phyloP scores from a whole-genome alignment of 139 green algal species.

The Medakamo hakoo region DNA sequence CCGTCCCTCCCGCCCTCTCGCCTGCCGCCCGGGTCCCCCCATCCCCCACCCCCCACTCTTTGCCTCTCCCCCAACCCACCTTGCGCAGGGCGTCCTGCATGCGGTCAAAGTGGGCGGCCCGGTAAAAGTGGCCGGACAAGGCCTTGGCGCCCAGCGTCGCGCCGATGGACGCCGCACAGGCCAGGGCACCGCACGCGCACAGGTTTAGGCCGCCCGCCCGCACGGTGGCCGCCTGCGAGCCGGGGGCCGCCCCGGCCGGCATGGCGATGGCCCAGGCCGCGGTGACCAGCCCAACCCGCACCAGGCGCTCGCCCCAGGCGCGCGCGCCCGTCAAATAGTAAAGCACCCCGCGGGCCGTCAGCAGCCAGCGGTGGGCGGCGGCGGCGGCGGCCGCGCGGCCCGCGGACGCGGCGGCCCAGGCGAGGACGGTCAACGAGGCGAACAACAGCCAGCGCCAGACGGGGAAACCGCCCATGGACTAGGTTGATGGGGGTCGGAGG shows the following conservation, averaged over 20 bases:
- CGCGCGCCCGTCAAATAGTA: neutral
- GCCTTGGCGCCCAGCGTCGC: conserved; percentile 7
- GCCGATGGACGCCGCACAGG: neutral
- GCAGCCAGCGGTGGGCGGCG: neutral
- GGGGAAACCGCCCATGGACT: neutral
- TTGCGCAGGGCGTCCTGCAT: conserved; percentile 42
- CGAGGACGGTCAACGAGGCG: neutral
- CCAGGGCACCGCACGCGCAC: neutral
- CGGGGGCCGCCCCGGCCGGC: too few relatives aligned
- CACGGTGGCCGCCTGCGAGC: neutral
- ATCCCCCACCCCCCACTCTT: neutral
- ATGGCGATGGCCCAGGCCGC: neutral
- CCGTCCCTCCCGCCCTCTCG: neutral
- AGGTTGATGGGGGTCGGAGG: too few relatives aligned
- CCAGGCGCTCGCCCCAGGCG: neutral
- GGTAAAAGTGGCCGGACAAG: conserved; percentile 36
- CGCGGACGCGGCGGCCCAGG: neutral
- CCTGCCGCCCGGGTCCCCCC: neutral
- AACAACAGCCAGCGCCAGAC: neutral
- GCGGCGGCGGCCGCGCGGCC: too few relatives aligned
- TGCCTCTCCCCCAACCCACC: conserved; percentile 8
- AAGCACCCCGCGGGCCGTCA: neutral
- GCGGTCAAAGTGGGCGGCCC: conserved; percentile 43
- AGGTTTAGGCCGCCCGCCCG: neutral
- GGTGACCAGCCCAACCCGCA: neutral